phyloP scores from a whole-genome alignment of 2,329 filamentous ascomycete species.

The Alternaria hordeiaustralica region DNA sequence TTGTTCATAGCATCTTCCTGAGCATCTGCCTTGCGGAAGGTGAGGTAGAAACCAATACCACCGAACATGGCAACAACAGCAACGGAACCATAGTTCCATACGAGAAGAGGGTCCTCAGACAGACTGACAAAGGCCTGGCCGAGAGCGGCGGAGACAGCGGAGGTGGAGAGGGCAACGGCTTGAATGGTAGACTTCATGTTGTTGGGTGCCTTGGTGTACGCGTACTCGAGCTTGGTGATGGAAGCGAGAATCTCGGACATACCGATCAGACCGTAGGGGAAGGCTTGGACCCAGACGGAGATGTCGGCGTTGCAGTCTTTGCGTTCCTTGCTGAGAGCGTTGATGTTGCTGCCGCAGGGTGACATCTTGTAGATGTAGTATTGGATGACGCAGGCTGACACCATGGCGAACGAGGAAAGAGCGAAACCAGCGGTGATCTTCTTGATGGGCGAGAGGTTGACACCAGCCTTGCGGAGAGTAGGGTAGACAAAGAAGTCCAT shows the following conservation, averaged over 20 bases:
- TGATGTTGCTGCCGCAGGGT: constrained; percentile 35
- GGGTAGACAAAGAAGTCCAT: constrained; percentile 73
- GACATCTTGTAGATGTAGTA: constrained; percentile 57
- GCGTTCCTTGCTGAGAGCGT: constrained; percentile 47
- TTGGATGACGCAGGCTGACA: constrained; percentile 64
- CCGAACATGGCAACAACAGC: constrained; percentile 42
- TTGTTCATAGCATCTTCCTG: constrained; percentile 45
- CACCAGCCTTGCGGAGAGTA: constrained; percentile 66
- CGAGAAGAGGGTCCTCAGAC: constrained; percentile 41
- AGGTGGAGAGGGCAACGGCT: constrained; percentile 45
- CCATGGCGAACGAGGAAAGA: constrained; percentile 67
- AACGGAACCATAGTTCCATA: constrained; percentile 42
- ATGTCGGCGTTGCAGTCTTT: constrained; percentile 53
- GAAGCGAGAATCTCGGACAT: constrained; percentile 68
- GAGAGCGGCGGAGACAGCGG: constrained; percentile 40
- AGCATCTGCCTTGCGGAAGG: constrained; percentile 40
- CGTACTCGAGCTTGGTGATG: constrained; percentile 73
- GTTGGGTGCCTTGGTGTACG: constrained; percentile 59
- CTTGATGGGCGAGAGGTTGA: constrained; percentile 77
- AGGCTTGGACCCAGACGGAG: constrained; percentile 63
- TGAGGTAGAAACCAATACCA: constrained; percentile 41
- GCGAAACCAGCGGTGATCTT: constrained; percentile 75
- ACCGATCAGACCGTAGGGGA: constrained; percentile 63
- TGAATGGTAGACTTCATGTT: constrained; percentile 61
- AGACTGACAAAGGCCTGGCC: constrained; percentile 42